A percentile compares a stretch with the other conserved stretches of the same genome.
Conservation (phyloP, 164 flowering plant species). For the Malania oleifera region DNA sequence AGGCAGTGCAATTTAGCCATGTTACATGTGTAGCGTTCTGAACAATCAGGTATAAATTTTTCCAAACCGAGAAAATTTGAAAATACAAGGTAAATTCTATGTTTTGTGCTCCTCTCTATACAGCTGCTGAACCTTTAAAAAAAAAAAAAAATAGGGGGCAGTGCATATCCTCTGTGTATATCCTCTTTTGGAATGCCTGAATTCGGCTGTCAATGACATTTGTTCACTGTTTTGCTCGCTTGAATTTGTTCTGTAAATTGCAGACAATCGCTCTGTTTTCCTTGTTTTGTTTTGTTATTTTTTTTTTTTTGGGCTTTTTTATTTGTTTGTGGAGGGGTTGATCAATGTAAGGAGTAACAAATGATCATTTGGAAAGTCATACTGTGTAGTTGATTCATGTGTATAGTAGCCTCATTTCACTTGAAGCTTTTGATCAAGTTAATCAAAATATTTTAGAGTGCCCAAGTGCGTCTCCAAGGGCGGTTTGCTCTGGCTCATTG, state of each 20-base stretch:
- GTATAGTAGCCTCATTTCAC: too few species aligned
- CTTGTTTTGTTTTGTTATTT: not conserved
- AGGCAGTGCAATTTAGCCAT: not conserved
- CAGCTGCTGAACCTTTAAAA: too few species aligned
- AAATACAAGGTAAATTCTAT: too few species aligned
- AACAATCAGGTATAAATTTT: too few species aligned
- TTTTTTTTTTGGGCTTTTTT: not conserved
- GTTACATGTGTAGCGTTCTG: too few species aligned
- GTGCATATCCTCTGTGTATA: conserved; percentile 3
- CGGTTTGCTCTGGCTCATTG: too few species aligned
- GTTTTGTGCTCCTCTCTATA: too few species aligned
- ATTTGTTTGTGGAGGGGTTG: not conserved
- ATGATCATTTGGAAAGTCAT: not conserved
- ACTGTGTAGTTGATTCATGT: not conserved
- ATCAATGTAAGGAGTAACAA: not conserved
- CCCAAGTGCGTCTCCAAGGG: too few species aligned
- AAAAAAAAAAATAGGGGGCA: too few species aligned
- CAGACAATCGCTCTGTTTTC: not conserved
- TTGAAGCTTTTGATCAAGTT: too few species aligned
- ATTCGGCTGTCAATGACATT: not conserved
- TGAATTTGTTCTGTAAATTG: conserved; percentile 15
- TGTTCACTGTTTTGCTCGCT: not conserved
- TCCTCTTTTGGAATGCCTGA: not conserved
- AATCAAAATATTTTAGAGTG: too few species aligned
- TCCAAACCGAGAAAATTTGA: too few species aligned